phyloP scores from a whole-genome alignment of 2,329 filamentous ascomycete species.

The Penicillium sp. region DNA sequence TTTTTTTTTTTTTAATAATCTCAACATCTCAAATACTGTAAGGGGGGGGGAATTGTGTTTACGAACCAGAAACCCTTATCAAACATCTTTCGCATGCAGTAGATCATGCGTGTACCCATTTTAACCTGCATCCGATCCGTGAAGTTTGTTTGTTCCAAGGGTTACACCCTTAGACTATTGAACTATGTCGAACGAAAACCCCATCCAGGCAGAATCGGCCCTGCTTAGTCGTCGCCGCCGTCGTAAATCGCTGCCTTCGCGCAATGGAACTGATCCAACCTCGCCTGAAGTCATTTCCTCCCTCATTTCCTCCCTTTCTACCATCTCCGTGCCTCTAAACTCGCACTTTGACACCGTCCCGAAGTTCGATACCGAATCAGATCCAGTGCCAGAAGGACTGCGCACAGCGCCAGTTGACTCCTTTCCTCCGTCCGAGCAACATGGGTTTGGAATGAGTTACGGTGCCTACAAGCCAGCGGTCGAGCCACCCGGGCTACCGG shows the following conservation, averaged over 20 bases:
- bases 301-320: conserved; percentile 60
- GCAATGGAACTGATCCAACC: conserved; percentile 39
- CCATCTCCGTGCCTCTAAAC: conserved; percentile 62
- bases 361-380: conserved; percentile 40
- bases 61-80: conserved; percentile 5
- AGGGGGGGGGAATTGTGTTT: conserved; percentile 15
- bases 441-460: conserved; percentile 70
- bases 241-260: conserved; percentile 46
- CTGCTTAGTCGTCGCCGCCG: conserved; percentile 38
- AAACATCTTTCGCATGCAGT: conserved; percentile 12
- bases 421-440: conserved; percentile 30
- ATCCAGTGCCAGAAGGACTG: conserved; percentile 23
- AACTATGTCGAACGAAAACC: conserved; percentile 31
- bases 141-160: conserved; percentile 6
- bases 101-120: conserved; percentile 31
- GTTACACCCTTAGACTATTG: conserved; percentile 21
- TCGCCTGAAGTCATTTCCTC: conserved; percentile 55
- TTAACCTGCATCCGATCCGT: conserved; percentile 24
- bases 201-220: conserved; percentile 26
- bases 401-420: conserved; percentile 27
- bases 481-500: conserved; percentile 44
- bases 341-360: conserved; percentile 65
- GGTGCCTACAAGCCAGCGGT: conserved; percentile 57
- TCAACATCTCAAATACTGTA: conserved; percentile 9
- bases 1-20: conserved; percentile 12